Conservation (phyloP, 2,329 filamentous ascomycete species). For the Colletotrichum tabaci region DNA sequence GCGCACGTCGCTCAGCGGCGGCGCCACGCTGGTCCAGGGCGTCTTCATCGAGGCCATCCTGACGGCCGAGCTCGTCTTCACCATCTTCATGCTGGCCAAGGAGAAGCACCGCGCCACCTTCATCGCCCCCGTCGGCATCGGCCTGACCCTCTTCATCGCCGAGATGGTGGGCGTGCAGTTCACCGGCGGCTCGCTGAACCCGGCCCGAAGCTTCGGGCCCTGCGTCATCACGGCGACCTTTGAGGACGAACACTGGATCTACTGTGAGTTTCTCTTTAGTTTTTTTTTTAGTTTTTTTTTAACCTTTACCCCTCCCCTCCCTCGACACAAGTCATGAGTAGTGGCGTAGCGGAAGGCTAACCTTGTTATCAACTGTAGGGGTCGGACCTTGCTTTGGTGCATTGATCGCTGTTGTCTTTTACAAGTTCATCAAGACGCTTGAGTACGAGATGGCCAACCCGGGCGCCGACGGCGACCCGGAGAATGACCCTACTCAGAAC, state of each 20-base stretch:
- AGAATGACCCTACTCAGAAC: constrained; percentile 61
- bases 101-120: constrained; percentile 65
- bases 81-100: constrained; percentile 67
- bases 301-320: constrained; percentile 23
- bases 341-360: constrained; percentile 17
- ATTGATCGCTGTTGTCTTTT: constrained; percentile 54
- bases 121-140: constrained; percentile 64
- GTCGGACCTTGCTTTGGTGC: constrained; percentile 53
- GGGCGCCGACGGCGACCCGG: constrained; percentile 60
- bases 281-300: too few relatives aligned
- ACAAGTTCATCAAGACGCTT: constrained; percentile 58
- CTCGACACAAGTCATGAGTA: constrained; percentile 47
- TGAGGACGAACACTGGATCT: constrained; percentile 63
- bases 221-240: constrained; percentile 60
- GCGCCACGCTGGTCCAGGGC: constrained; percentile 60
- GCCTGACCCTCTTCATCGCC: constrained; percentile 61
- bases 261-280: constrained; percentile 49
- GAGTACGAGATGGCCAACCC: constrained; percentile 63
- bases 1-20: constrained; percentile 56
- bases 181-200: constrained; percentile 64
- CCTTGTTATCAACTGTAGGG: constrained; percentile 43
- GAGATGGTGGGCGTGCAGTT: constrained; percentile 63
- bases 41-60: constrained; percentile 65
- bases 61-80: constrained; percentile 63
- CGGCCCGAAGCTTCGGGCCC: constrained; percentile 62